phyloP scores from a whole-genome alignment of 768 basidiomycete genomes.

The Macrolepiota dolichaula region DNA sequence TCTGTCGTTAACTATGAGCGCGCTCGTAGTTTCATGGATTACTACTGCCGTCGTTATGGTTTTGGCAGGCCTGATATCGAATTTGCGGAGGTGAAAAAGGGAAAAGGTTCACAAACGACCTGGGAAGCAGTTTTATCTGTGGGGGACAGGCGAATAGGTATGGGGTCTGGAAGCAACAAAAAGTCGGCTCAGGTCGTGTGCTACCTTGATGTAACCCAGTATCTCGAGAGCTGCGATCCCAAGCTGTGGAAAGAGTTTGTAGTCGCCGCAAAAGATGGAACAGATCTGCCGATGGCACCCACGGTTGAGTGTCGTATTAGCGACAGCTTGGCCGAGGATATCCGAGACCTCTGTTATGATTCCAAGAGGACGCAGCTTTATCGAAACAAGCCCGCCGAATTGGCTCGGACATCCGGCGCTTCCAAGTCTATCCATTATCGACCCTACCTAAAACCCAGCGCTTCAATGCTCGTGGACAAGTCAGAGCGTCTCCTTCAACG shows the following conservation, averaged over 20 bases:
- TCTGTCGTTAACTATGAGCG: constrained; percentile 62
- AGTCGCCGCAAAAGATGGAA: constrained; percentile 56
- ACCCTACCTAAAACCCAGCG: constrained; percentile 7
- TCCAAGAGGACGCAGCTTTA: constrained; percentile 64
- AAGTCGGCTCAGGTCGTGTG: constrained; percentile 68
- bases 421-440: not conserved
- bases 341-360: constrained; percentile 68
- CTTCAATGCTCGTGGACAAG: constrained; percentile 34
- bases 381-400: constrained; percentile 51
- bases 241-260: constrained; percentile 75
- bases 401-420: constrained; percentile 1
- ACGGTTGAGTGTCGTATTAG: constrained; percentile 66
- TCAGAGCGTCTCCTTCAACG: constrained; percentile 53
- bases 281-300: constrained; percentile 69
- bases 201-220: constrained; percentile 85
- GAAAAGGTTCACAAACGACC: constrained; percentile 20
- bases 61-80: constrained; percentile 74
- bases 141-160: constrained; percentile 75
- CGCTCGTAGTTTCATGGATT: constrained; percentile 91
- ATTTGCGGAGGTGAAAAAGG: constrained; percentile 33
- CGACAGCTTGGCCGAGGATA: constrained; percentile 59
- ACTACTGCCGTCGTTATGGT: constrained; percentile 78
- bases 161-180: constrained; percentile 68
- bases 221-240: constrained; percentile 82
- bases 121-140: constrained; percentile 83